Conservation (phyloP, 1,139 yeast genomes). For the Yamadazyma dendronema region DNA sequence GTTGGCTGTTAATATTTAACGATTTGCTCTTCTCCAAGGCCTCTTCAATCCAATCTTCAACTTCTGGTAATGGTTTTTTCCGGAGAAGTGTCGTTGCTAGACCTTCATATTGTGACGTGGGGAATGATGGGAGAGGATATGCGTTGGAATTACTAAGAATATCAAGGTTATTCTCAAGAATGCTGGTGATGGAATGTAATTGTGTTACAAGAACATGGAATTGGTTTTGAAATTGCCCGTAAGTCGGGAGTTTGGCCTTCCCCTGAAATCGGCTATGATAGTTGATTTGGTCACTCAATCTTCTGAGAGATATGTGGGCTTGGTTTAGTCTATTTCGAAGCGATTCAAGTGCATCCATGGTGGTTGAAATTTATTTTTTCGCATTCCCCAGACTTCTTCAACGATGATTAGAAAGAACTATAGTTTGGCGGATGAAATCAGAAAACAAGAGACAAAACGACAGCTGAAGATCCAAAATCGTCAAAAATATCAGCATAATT, state of each 20-base stretch:
- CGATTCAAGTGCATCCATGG: constrained; percentile 42
- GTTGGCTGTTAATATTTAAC: constrained; percentile 27
- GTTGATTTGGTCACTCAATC: constrained; percentile 43
- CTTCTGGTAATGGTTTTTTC: constrained; percentile 87
- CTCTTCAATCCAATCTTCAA: constrained; percentile 75
- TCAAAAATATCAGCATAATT: constrained; percentile 33
- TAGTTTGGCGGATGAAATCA: constrained; percentile 42
- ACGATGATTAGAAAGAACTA: constrained; percentile 44
- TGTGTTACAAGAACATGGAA: constrained; percentile 82
- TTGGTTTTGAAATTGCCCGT: constrained; percentile 64
- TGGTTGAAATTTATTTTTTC: constrained; percentile 21
- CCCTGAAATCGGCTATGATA: constrained; percentile 40
- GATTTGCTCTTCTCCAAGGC: constrained; percentile 42
- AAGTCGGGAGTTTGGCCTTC: constrained; percentile 39
- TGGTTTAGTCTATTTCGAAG: constrained; percentile 44
- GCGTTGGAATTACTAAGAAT: constrained; percentile 66
- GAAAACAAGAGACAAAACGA: constrained; percentile 36
- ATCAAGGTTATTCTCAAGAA: constrained; percentile 61
- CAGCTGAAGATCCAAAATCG: constrained; percentile 38
- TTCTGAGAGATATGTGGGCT: constrained; percentile 43
- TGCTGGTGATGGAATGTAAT: constrained; percentile 66
- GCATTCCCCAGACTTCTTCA: neutral
- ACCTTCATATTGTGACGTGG: constrained; percentile 80
- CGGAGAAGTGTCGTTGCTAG: constrained; percentile 78
- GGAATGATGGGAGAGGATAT: constrained; percentile 81